Conservation (phyloP, 2,329 filamentous ascomycete genomes). For the Phialophora macrospora region DNA sequence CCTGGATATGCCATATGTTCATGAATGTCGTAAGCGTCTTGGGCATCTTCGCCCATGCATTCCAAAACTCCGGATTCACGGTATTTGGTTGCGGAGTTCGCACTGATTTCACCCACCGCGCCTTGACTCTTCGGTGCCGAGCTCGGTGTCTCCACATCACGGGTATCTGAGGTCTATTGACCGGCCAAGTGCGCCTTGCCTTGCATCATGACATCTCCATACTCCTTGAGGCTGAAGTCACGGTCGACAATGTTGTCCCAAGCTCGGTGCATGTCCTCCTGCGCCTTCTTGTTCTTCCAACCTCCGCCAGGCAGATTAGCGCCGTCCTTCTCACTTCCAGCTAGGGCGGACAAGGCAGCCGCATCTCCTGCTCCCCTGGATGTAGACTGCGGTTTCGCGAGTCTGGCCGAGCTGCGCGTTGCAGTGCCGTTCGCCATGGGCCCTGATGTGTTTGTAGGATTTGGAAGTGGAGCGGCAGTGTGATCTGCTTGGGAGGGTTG, state of each 20-base stretch:
- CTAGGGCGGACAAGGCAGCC: not conserved
- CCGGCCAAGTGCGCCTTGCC: conserved; percentile 23
- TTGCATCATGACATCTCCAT: conserved; percentile 37
- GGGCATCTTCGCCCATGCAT: not conserved
- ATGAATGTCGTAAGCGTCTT: not conserved
- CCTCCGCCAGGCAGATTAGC: conserved; percentile 55
- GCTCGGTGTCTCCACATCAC: not conserved
- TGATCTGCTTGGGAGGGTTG: not conserved
- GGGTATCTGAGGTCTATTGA: conserved; percentile 3
- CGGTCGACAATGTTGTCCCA: conserved; percentile 58
- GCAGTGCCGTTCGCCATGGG: conserved; percentile 26
- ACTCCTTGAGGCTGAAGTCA: conserved; percentile 52
- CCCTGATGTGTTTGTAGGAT: not conserved
- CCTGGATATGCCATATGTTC: not conserved
- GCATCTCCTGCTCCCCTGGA: conserved; percentile 3
- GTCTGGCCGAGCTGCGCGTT: conserved; percentile 21
- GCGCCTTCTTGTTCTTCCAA: conserved; percentile 62
- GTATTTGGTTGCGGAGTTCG: not conserved
- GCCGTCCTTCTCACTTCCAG: conserved; percentile 30
- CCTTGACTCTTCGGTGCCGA: not conserved
- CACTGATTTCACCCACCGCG: not conserved
- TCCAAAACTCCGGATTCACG: not conserved
- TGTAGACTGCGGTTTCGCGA: not conserved
- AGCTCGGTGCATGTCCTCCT: conserved; percentile 60
- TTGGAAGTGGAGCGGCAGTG: conserved; percentile 1